phyloP scores from a whole-genome alignment of 2,329 filamentous ascomycete genomes.

The Paraphaeosphaeria sporulosa region DNA sequence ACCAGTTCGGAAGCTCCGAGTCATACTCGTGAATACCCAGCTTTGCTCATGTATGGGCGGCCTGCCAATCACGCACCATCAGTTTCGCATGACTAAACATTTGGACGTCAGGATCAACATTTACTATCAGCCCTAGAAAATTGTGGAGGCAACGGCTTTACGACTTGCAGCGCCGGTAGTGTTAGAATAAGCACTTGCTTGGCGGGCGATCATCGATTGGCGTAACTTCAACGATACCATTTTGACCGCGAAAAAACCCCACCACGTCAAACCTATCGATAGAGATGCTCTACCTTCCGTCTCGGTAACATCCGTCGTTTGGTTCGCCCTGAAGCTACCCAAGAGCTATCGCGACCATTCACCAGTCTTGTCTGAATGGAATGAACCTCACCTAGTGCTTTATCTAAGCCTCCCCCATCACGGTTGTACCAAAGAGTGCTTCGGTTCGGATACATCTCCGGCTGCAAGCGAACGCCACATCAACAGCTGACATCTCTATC shows the following conservation, averaged over 20 bases:
- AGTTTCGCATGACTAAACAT: not conserved
- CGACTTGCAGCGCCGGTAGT: not conserved
- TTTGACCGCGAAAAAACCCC: not conserved
- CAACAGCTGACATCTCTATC: not conserved
- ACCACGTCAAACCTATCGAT: not conserved
- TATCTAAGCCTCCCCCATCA: not conserved
- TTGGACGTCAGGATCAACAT: not conserved
- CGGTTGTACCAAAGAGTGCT: not conserved
- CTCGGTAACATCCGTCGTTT: not conserved
- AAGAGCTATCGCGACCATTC: not conserved
- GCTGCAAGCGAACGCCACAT: not conserved
- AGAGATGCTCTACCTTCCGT: not conserved
- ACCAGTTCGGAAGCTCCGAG: not conserved
- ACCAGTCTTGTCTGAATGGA: not conserved
- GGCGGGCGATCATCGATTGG: not conserved
- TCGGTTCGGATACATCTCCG: not conserved
- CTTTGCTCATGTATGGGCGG: not conserved
- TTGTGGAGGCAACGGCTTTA: not conserved
- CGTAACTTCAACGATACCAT: not conserved
- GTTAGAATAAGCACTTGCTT: constrained; percentile 2
- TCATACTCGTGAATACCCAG: not conserved
- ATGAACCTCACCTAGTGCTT: not conserved
- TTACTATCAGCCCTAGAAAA: not conserved
- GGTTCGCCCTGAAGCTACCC: not conserved
- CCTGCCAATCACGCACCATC: not conserved